Evolutionary conservation across 306 rosid species (phyloP), one percentile per base, ranked within the genome.

Genomic region (Rubus parviflorus): DNA sequence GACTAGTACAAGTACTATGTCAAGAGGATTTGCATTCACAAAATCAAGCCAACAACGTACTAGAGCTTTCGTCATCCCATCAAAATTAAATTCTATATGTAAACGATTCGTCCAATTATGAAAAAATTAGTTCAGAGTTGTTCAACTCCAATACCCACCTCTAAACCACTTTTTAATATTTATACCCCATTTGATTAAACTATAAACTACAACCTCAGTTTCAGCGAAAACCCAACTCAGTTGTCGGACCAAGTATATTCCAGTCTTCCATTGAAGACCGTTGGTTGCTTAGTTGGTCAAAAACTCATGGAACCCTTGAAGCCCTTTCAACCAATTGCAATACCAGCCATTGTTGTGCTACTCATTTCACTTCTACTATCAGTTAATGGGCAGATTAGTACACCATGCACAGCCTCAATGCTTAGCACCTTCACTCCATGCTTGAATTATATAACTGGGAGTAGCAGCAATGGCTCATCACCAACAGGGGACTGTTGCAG

Each of bases 371-470:
- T 43, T 68, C 38, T 77, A 19, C 58, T 57, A 20, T 43, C 66
- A 20, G 92, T 83, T 25, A 19, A 72, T 47, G 83, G 87, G 46
- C 90, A 88, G 80, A 79, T 83, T 20, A 75, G 60, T 46, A 83
- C 87, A 0, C 85, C 98, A 14, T 92, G 98, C 88, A 88, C 97
- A 57, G 3, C 65, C 64, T 84, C 93, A 51, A 77, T 84, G 92
- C 77, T 88, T 11, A 82, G 84, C 71, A 90, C 70, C 77, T 82
- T 95, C 87, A 89, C 97, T 48, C 97, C 97, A 43, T 95, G 99
- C 78, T 78, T 88, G 43, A 92, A 88, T n/a, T 74, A 43, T 16
- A 80, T 95, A 4, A 95, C 97, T 35, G 97, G 97, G 75, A 92
- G 98, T 70, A 88, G 75, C 78, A 82, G 74, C 52, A 92, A 82